phyloP scores from a whole-genome alignment of 2,329 filamentous ascomycete genomes.

The Hymenotorrendiella dingleyae region DNA sequence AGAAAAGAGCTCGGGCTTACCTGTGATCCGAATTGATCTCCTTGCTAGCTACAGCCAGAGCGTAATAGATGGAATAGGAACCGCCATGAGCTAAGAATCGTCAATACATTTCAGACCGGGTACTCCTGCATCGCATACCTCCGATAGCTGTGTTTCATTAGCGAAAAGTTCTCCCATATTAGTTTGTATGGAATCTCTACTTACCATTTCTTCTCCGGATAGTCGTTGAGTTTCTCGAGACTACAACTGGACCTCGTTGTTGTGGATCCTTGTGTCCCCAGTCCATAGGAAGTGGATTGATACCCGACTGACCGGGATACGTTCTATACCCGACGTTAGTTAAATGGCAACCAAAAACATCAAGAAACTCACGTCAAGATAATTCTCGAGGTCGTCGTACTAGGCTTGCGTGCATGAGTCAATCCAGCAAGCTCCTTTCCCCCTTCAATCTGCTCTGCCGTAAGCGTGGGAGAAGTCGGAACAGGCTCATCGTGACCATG shows the following conservation, averaged over 20 bases:
- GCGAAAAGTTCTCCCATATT: conserved; percentile 22
- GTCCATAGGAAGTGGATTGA: conserved; percentile 81
- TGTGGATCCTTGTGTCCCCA: conserved; percentile 78
- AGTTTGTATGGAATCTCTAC: conserved; percentile 27
- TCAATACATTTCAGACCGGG: conserved; percentile 11
- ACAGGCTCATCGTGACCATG: conserved; percentile 23
- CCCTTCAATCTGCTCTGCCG: conserved; percentile 21
- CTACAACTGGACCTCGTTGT: conserved; percentile 79
- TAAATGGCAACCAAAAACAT: background rate
- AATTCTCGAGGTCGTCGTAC: conserved; percentile 50
- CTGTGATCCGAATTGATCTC: conserved; percentile 78
- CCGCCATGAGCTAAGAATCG: conserved; percentile 69
- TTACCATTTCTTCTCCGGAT: conserved; percentile 75
- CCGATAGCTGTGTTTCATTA: conserved; percentile 44
- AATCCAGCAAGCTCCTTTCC: conserved; percentile 8
- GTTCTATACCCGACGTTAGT: conserved; percentile 44
- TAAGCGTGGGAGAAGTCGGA: conserved; percentile 28
- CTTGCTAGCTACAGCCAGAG: conserved; percentile 84
- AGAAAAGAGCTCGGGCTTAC: conserved; percentile 30
- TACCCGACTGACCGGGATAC: conserved; percentile 89
- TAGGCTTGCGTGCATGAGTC: conserved; percentile 27
- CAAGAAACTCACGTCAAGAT: conserved; percentile 49
- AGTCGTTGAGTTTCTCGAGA: conserved; percentile 69
- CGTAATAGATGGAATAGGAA: conserved; percentile 94
- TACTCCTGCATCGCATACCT: conserved; percentile 37